Conservation (phyloP, 2,329 filamentous ascomycete species). For the Anisogramma anomala region DNA sequence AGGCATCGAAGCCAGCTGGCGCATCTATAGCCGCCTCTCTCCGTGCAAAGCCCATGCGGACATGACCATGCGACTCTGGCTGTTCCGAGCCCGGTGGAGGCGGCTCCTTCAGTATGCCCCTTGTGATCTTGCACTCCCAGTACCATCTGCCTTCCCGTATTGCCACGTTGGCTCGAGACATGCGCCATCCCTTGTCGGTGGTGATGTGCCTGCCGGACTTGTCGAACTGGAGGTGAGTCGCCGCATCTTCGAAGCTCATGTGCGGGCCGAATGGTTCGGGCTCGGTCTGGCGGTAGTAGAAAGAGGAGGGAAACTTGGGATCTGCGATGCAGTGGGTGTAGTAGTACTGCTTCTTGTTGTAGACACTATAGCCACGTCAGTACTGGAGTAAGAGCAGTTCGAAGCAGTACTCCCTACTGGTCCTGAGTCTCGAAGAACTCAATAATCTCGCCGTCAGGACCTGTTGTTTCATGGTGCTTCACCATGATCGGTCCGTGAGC, state of each 20-base stretch:
- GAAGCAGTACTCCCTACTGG: conserved; percentile 36
- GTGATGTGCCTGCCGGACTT: conserved; percentile 65
- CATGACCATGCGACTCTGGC: conserved; percentile 44
- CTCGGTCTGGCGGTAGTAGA: conserved; percentile 85
- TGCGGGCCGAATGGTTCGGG: conserved; percentile 71
- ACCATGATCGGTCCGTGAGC: conserved; percentile 46
- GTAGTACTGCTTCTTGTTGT: conserved; percentile 64
- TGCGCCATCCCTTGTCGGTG: conserved; percentile 86
- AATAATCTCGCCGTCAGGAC: conserved; percentile 37
- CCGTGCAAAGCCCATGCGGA: conserved; percentile 79
- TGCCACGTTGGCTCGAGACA: conserved; percentile 80
- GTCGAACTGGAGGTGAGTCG: conserved; percentile 74
- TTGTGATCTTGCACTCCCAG: conserved; percentile 84
- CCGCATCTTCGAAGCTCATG: conserved; percentile 86
- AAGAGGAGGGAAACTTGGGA: conserved; percentile 70
- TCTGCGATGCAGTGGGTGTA: conserved; percentile 89
- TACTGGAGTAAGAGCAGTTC: neutral
- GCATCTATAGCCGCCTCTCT: conserved; percentile 73
- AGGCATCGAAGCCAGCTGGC: conserved; percentile 77
- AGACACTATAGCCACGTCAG: conserved; percentile 33
- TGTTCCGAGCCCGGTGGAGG: conserved; percentile 31
- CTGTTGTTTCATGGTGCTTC: conserved; percentile 41
- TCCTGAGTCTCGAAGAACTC: conserved; percentile 54
- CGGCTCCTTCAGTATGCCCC: conserved; percentile 48
- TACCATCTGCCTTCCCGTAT: conserved; percentile 84